Conservation (phyloP, 805 yeast genomes). For the Kluyveromyces starmeri region DNA sequence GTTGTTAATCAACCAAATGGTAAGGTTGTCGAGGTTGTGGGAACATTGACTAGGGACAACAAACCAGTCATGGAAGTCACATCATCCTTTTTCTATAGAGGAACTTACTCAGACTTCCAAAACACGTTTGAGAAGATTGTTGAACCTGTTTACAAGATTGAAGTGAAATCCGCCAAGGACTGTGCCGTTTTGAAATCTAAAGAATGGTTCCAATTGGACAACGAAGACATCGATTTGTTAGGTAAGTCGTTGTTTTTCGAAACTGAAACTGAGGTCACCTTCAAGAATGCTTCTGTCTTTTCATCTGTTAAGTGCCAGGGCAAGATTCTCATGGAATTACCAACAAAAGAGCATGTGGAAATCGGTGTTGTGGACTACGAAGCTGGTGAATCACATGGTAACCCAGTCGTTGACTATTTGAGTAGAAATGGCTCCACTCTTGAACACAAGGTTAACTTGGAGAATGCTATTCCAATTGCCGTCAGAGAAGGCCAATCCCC, state of each 20-base stretch:
- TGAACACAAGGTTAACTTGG: constrained; percentile 89
- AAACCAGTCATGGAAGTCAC: constrained; percentile 86
- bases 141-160: constrained; percentile 80
- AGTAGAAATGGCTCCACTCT: constrained; percentile 85
- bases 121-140: constrained; percentile 84
- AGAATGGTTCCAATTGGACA: constrained; percentile 92
- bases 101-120: constrained; percentile 76
- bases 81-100: constrained; percentile 95
- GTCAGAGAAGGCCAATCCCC: constrained; percentile 67
- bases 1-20: constrained; percentile 89
- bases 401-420: constrained; percentile 93
- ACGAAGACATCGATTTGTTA: constrained; percentile 58
- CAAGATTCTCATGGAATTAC: constrained; percentile 76
- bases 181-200: constrained; percentile 88
- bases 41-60: constrained; percentile 70
- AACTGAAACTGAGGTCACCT: constrained; percentile 74
- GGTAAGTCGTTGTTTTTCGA: constrained; percentile 81
- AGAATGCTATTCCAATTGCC: constrained; percentile 79
- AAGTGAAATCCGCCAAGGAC: constrained; percentile 69
- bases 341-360: constrained; percentile 81
- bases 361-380: constrained; percentile 78
- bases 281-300: constrained; percentile 66
- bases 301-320: constrained; percentile 79
- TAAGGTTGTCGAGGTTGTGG: constrained; percentile 91
- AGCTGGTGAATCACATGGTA: constrained; percentile 91